phyloP scores from a whole-genome alignment of 768 basidiomycete species.

The Auricularia auricula-judae region DNA sequence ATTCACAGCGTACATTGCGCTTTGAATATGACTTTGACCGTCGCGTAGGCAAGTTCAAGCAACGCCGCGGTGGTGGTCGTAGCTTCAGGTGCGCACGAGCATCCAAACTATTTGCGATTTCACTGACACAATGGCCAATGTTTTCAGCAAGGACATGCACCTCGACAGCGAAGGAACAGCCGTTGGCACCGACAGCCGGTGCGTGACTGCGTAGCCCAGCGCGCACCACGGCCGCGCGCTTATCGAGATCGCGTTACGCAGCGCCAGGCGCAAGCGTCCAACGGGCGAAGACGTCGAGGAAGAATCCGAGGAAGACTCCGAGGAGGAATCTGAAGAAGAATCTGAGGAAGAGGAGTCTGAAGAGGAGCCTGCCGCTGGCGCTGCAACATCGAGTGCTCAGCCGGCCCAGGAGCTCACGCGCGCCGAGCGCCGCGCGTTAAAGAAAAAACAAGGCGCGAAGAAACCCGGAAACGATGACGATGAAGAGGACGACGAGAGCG shows the following conservation, averaged over 20 bases:
- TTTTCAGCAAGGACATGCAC: constrained; percentile 43
- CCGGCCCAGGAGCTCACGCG: constrained; percentile 45
- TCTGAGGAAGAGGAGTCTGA: constrained; percentile 22
- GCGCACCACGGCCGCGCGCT: neutral
- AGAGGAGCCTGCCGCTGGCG: constrained; percentile 16
- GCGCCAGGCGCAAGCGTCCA: constrained; percentile 10
- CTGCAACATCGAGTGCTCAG: constrained; percentile 3
- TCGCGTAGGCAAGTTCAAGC: constrained; percentile 64
- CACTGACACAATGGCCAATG: constrained; percentile 1
- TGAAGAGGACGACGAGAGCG: constrained; percentile 51
- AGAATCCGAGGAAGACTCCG: constrained; percentile 32
- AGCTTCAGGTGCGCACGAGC: constrained; percentile 51
- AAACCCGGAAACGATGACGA: constrained; percentile 32
- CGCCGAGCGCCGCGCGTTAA: constrained; percentile 63
- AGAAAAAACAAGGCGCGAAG: constrained; percentile 64
- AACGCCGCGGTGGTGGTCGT: constrained; percentile 80
- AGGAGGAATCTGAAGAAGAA: constrained; percentile 34
- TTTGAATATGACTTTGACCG: neutral
- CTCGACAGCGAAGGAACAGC: constrained; percentile 50
- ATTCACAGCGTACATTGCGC: neutral
- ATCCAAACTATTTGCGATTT: neutral
- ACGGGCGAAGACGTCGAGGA: constrained; percentile 28
- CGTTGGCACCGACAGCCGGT: constrained; percentile 39
- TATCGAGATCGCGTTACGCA: constrained; percentile 6
- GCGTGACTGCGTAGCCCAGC: constrained; percentile 9